Evolutionary conservation across 2,329 filamentous ascomycete species (phyloP).

Genomic region (Cytospora mali): DNA sequence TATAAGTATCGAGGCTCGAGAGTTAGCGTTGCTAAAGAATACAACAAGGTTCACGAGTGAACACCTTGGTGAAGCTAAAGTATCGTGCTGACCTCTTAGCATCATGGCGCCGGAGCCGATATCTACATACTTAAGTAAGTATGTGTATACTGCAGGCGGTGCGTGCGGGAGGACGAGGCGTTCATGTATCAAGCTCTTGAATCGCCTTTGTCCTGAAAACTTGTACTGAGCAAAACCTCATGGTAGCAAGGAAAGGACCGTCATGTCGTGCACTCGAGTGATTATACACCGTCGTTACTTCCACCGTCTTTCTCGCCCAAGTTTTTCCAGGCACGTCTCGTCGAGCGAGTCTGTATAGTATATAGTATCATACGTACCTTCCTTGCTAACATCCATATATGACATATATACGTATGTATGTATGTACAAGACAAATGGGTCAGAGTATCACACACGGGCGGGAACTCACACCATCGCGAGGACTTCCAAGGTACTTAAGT

Average conservation of each 20-base stretch:
- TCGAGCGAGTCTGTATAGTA: no score
- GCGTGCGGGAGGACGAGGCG: neutral
- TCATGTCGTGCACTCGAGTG: neutral
- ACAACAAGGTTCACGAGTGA: neutral
- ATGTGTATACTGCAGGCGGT: neutral
- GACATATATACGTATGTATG: no score
- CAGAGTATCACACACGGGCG: no score
- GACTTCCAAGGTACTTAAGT: no score
- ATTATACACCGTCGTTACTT: neutral
- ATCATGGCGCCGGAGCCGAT: neutral
- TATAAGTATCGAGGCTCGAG: neutral
- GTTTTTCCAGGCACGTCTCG: neutral
- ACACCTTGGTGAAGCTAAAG: neutral
- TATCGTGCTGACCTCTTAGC: neutral
- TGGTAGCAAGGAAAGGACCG: neutral
- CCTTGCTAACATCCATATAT: no score
- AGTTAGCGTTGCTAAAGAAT: neutral
- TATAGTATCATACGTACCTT: no score
- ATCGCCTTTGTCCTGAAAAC: neutral
- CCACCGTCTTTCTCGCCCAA: neutral
- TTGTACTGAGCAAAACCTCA: neutral
- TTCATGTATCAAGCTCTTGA: neutral
- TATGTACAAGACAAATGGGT: no score
- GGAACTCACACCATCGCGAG: no score
- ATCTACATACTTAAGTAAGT: no score